A percentile compares a stretch with the other conserved stretches of the same genome.
These are phyloP conservation scores for Cyamopsis tetragonoloba DNA, from an alignment of 306 rosid species.

Conservation along the genomic window DNA sequence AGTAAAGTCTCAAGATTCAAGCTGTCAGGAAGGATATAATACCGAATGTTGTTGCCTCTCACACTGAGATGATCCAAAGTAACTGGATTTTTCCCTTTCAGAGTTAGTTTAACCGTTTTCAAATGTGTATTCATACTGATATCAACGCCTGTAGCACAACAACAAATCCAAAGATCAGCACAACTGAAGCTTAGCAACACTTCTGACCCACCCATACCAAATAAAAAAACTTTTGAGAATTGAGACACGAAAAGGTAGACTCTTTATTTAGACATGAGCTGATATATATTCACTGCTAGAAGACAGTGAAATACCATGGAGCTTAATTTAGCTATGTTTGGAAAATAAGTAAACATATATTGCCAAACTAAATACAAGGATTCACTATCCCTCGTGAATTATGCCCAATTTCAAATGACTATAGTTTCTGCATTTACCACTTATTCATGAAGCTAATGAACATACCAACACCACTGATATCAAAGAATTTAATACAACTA, in stretches of 20 bases:
- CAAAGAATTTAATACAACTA: background rate
- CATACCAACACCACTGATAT: background rate
- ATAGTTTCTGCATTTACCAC: background rate
- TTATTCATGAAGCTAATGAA: background rate
- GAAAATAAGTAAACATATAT: background rate
- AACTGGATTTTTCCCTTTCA: conserved; percentile 93
- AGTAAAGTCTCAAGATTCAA: conserved; percentile 45
- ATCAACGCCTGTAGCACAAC: conserved; percentile 48
- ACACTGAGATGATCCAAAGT: conserved; percentile 94
- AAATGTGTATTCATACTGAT: conserved; percentile 72
- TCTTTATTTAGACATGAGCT: background rate
- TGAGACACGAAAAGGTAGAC: background rate
- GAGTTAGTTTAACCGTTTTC: conserved; percentile 85
- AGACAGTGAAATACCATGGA: background rate
- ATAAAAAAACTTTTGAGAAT: background rate
- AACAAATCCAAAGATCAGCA: conserved; percentile 30
- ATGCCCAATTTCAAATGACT: background rate
- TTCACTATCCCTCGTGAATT: background rate
- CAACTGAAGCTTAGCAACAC: conserved; percentile 18
- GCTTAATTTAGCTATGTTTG: conserved; percentile 2
- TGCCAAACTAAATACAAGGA: background rate
- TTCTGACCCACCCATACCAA: background rate
- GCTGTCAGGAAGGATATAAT: conserved; percentile 58
- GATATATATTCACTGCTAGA: background rate
- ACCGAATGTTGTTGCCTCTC: conserved; percentile 89